Base-by-base conservation (phyloP, 2,329 filamentous ascomycete genomes). In the Paramyrothecium roridum region DNA sequence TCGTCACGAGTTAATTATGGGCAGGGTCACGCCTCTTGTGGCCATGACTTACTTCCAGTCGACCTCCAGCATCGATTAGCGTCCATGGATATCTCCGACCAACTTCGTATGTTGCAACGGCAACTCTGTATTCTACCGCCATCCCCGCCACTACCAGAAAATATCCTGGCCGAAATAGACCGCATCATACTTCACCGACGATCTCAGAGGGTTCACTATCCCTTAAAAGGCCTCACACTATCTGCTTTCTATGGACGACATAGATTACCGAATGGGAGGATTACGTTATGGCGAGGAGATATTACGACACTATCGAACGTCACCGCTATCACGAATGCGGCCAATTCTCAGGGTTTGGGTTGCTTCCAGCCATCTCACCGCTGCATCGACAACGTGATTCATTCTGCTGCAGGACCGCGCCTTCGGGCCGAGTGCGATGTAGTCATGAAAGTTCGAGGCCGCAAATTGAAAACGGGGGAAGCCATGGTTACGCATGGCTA, bases 311-410 rank as follows among this genome's bases (percentile, higher is more conserved):
- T 65, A 0, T 52, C 56, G 0, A 52, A 40, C 1, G 37, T 65
- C 1, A 56, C 56, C 0, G 63, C 63, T 2, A 63, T 65, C 1
- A 64, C 60, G 0, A 65, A 65, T 1, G 63, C 63, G 1, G 63
- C 63, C 0, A 65, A 65, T 0, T 45, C 54, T 0, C 56, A 63
- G 10, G 58, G 59, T 1, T 46, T 65, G 0, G 63, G 63, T 2
- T 65, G 63, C 3, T 65, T 65, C 2, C 63, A 64, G 3, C 63
- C 63, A 0, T 58, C 60, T 0, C 63, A 65, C 4, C 52, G 56
- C 0, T 65, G 63, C 3, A 65, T 65, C 7, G 63, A 65, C n/a
- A 65, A 65, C 12, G 55, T 63, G 8, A 64, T 65, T 1, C 63
- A 65, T 12, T 12, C 48, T 0, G 56, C 59, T n/a, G 57, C 63